A percentile compares a stretch with the other conserved stretches of the same genome.
Evolutionary conservation across 108 stramenopile genomes (phyloP).

Genomic region (Pseudonitzschia pungens): DNA sequence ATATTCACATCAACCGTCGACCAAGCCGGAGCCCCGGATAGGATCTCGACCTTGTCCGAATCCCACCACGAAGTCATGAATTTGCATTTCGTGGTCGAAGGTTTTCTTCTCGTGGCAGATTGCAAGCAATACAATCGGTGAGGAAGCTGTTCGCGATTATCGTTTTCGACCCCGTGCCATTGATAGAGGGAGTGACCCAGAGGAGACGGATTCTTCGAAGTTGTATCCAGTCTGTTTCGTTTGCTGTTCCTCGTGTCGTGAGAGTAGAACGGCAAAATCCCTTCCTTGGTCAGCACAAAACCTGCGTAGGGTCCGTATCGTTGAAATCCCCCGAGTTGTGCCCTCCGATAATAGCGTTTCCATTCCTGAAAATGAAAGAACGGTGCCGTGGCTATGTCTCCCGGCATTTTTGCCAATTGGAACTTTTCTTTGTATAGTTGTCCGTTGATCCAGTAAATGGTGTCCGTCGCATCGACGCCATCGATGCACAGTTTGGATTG

Average conservation of each 20-base stretch:
- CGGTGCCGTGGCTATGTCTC: constrained; percentile 59
- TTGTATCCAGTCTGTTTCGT: constrained; percentile 1
- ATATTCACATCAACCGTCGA: constrained; percentile 41
- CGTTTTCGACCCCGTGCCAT: constrained; percentile 37
- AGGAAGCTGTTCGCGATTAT: constrained; percentile 46
- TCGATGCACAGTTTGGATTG: constrained; percentile 71
- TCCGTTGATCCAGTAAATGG: constrained; percentile 74
- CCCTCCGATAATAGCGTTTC: constrained; percentile 76
- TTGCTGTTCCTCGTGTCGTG: neutral
- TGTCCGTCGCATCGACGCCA: constrained; percentile 52
- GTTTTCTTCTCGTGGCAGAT: constrained; percentile 30
- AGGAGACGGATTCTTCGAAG: constrained; percentile 33
- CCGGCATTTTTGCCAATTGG: constrained; percentile 48
- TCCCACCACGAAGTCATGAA: constrained; percentile 50
- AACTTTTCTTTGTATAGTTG: constrained; percentile 73
- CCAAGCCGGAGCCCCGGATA: constrained; percentile 53
- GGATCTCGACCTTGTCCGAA: constrained; percentile 31
- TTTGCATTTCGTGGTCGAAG: constrained; percentile 39
- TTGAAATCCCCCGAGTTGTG: constrained; percentile 56
- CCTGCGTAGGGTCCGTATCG: constrained; percentile 20
- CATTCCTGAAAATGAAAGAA: constrained; percentile 94
- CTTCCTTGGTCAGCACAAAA: constrained; percentile 66
- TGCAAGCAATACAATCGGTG: constrained; percentile 43
- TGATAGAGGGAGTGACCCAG: constrained; percentile 29
- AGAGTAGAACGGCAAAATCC: constrained; percentile 56